A percentile compares a stretch with the other conserved stretches of the same genome.
These are phyloP conservation scores for Ocimum tenuiflorum DNA, from an alignment of 257 asterid genomes.

Conservation along the genomic window DNA sequence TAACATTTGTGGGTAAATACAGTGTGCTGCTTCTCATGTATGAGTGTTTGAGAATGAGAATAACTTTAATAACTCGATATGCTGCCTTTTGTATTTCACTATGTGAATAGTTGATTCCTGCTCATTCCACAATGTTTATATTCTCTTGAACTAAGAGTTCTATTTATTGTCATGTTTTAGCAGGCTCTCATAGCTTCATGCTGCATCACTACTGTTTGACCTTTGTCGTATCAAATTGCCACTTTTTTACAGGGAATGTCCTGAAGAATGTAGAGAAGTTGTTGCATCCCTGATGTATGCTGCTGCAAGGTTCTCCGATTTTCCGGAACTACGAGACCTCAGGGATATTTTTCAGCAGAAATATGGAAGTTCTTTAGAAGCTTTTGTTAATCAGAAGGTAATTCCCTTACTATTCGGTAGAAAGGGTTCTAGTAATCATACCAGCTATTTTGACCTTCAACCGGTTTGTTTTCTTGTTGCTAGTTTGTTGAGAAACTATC, in stretches of 20 bases:
- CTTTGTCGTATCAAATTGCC: conserved; percentile 15
- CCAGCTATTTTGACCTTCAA: conserved; percentile 20
- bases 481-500: conserved; percentile 83
- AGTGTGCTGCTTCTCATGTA: not conserved
- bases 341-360: conserved; percentile 73
- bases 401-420: conserved; percentile 11
- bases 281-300: conserved; percentile 89
- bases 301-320: conserved; percentile 96
- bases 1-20: not conserved
- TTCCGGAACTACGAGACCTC: conserved; percentile 90
- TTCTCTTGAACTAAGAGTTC: not conserved
- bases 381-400: conserved; percentile 79
- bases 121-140: not conserved
- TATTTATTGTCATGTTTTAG: not conserved
- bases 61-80: not conserved
- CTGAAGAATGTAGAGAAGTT: conserved; percentile 88
- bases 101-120: not conserved
- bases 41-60: not conserved
- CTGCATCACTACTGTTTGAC: conserved; percentile 7
- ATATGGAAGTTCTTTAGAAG: conserved; percentile 62
- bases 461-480: conserved; percentile 29
- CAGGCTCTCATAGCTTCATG: conserved; percentile 6
- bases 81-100: not conserved
- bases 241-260: conserved; percentile 63
- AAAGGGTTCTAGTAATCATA: not conserved